Evolutionary conservation across 106 monocot genomes (phyloP).

Genomic region (Apostasia shenzhenica): DNA sequence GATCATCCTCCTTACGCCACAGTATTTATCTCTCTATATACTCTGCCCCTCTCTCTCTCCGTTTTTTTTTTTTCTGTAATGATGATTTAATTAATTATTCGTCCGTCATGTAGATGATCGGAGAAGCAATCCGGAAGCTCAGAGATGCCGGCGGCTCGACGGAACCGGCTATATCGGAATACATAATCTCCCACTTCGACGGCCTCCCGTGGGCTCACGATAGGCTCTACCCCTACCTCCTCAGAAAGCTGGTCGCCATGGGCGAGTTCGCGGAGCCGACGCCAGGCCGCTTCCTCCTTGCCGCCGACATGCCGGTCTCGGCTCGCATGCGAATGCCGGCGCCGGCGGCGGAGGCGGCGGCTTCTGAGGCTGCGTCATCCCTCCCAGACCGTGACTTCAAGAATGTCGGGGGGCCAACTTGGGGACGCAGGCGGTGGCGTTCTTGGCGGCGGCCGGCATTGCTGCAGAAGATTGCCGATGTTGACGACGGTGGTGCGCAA

Average conservation of each 20-base stretch:
- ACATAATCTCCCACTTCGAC: constrained; percentile 1
- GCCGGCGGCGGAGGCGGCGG: too few species aligned
- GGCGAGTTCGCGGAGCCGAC: background rate
- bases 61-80: background rate
- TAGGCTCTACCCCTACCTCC: background rate
- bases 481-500: too few species aligned
- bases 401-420: too few species aligned
- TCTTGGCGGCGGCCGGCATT: too few species aligned
- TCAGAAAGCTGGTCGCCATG: background rate
- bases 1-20: background rate
- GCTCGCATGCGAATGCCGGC: too few species aligned
- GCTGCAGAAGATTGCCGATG: too few species aligned
- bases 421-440: too few species aligned
- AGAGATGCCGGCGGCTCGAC: background rate
- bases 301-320: too few species aligned
- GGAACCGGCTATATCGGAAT: background rate
- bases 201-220: background rate
- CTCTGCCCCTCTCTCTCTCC: background rate
- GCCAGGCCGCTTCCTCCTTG: background rate
- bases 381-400: too few species aligned
- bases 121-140: background rate
- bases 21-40: background rate
- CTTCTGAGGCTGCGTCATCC: too few species aligned
- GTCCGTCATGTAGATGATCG: background rate
- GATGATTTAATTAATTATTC: background rate